Evolutionary conservation across 225 moss, liverwort and hornwort genomes (phyloP), one percentile per base, ranked within the genome.

Genomic region (Marchantia paleacea): DNA sequence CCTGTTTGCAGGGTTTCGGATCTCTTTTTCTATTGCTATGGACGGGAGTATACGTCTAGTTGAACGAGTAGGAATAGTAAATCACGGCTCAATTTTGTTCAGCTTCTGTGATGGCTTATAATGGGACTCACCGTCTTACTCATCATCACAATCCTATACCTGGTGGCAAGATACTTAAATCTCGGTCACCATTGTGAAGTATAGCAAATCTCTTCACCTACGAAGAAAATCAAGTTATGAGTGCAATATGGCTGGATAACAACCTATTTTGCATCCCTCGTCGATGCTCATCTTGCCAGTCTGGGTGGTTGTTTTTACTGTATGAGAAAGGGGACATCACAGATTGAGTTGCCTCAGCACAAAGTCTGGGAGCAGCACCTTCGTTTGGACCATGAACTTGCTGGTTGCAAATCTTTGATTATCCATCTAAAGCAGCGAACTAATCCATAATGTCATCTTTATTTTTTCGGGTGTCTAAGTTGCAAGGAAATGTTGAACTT

Each of bases 31-130:
- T 97, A 82, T 87, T 97, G 79, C 86, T 97, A 75, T 97, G 97
- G 97, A 94, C 97, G 2, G 97, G 97, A 84, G 93, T 97, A n/a
- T 94, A 93, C 90, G 93, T 97, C 49, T 96, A 88, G 78, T 30
- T 22, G 31, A 15, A 69, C 22, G 15, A 22, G 65, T 66, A 66
- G 65, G 47, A 64, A 51, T 10, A 26, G 48, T 12, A 66, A 25
- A 28, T 64, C 53, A 67, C 39, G 39, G 66, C 7, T 52, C 65
- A 78, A 25, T 76, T 75, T 76, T 76, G 75, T 60, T 22, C 31
- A 60, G 58, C 72, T 29, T 8, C 47, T 60, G 30, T 20, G 75
- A 20, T 76, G 20, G 19, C 54, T 19, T 30, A 61, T 47, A 60
- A 12, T 39, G 75, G 20, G 30, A 31, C 19, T 25, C 12, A 19